Evolutionary conservation across 2,329 filamentous ascomycete genomes (phyloP).

Genomic region (Gnomoniopsis smithogilvyi): DNA sequence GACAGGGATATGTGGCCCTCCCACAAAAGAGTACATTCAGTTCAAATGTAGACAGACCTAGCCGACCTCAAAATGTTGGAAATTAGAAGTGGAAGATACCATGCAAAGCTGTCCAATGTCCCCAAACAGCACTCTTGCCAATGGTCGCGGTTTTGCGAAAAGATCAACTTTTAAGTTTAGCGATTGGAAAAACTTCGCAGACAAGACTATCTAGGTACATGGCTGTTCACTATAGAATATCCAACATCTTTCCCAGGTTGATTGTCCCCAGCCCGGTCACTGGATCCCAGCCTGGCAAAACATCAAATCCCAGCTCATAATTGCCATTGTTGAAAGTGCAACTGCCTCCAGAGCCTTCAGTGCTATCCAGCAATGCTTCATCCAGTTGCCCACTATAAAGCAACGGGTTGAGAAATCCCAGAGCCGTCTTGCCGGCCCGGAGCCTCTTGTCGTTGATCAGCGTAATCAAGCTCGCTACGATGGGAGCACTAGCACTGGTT

Average conservation of each 20-base stretch:
- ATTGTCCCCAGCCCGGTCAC: not conserved
- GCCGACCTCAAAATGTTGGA: no score
- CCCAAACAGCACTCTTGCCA: no score
- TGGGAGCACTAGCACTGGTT: slow-evolving; percentile 55
- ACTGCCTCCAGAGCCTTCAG: slow-evolving; percentile 16
- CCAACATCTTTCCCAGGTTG: not conserved
- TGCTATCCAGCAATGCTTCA: slow-evolving; percentile 27
- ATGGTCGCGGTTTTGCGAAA: no score
- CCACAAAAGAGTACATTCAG: no score
- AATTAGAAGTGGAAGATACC: no score
- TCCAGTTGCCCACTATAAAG: slow-evolving; percentile 40
- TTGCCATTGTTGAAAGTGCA: not conserved
- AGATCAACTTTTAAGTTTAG: no score
- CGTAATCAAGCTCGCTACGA: slow-evolving; percentile 60
- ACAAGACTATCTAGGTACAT: no score
- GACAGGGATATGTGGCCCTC: no score
- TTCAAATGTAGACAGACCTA: no score
- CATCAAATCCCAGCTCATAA: not conserved
- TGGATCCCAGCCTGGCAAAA: slow-evolving; percentile 40
- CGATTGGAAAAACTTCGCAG: no score
- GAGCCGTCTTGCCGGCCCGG: slow-evolving; percentile 44
- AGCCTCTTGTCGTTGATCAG: slow-evolving; percentile 63
- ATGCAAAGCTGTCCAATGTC: no score
- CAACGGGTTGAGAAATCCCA: slow-evolving; percentile 63
- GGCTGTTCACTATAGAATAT: not conserved